Evolutionary conservation across 1,284 basidiomycete species (phyloP).

Genomic region (Irpex sp.): DNA sequence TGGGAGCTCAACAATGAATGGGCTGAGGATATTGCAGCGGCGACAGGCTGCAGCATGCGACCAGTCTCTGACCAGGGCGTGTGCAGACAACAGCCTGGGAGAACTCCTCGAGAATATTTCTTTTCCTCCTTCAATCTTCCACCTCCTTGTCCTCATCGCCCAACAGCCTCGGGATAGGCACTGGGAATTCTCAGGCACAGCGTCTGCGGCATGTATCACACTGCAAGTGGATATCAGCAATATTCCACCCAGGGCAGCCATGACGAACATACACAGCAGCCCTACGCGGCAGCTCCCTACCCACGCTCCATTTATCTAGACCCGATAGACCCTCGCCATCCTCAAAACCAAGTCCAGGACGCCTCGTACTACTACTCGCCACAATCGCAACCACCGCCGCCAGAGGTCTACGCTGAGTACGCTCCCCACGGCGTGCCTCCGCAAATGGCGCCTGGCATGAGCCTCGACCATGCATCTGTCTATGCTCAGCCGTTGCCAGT

Average conservation of each 20-base stretch:
- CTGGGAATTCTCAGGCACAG: not conserved
- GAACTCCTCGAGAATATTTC: not conserved
- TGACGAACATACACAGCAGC: conserved; percentile 6
- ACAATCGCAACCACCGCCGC: not conserved
- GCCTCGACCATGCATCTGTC: not conserved
- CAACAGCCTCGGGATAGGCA: not conserved
- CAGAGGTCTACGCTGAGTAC: conserved; percentile 15
- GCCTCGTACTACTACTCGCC: conserved; percentile 7
- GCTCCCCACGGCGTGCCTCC: conserved; percentile 13
- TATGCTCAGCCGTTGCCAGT: conserved; percentile 9
- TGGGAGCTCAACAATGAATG: conserved; percentile 2
- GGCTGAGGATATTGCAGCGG: not conserved
- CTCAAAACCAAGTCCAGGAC: not conserved
- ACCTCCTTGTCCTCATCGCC: not conserved
- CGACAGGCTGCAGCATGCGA: not conserved
- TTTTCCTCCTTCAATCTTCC: not conserved
- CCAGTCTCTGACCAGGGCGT: not conserved
- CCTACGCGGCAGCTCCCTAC: conserved; percentile 5
- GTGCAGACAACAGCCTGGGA: not conserved
- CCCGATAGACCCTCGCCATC: conserved; percentile 8
- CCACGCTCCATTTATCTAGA: conserved; percentile 8
- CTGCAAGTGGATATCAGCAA: conserved; percentile 5
- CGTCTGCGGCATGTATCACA: not conserved
- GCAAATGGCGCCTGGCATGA: conserved; percentile 3
- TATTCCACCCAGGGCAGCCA: conserved; percentile 7